Base-by-base conservation (phyloP, 1,139 yeast species). In the Magnusiomyces magnusii region DNA sequence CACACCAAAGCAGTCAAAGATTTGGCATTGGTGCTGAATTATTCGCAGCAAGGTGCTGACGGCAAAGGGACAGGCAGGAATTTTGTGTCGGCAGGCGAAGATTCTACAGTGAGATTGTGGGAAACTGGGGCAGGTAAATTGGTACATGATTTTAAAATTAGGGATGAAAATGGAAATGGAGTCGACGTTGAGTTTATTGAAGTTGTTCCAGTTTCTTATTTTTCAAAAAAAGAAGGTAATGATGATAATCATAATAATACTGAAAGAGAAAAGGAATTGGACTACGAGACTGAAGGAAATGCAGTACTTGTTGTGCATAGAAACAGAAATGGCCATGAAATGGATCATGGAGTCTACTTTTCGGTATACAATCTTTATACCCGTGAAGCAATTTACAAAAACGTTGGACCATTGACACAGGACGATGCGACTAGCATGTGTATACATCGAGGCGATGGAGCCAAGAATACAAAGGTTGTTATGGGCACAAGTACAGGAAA, bases 41-140 rank as follows among this genome's bases (percentile, higher is more conserved):
- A 49, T 9, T 28, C 31, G 25, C 9, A 7, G 2, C n/a, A n/a
- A n/a, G 36, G n/a, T 5, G 52, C 5, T 19, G 41, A 15, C 17
- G 47, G 28, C 2, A 23, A 21, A 3, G 90, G 83, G 0, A 71
- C 81, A 23, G 95, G 95, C 1, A 72, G 93, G 42, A 86, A 87
- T 65, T 75, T 87, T 61, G 62, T 85, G 31, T 78, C 74, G 39
- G 60, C 61, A 54, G 55, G 65, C 1, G 34, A 28, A 3, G 87
- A 84, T 66, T 87, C 87, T 0, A 68, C 79, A 0, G 74, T 84
- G 1, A 75, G 73, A 53, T 66, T 87, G 49, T 87, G 90, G 91
- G 93, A 87, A 65, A 80, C 87, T 66, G 85, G 87, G 0, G 68
- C 79, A 1, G 88, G 84, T 0, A 59, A 68, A 23, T 67, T 71